Evolutionary conservation across 352 stramenopile species (phyloP), one percentile per base, ranked within the genome.

Genomic region (Globisporangium nunn): DNA sequence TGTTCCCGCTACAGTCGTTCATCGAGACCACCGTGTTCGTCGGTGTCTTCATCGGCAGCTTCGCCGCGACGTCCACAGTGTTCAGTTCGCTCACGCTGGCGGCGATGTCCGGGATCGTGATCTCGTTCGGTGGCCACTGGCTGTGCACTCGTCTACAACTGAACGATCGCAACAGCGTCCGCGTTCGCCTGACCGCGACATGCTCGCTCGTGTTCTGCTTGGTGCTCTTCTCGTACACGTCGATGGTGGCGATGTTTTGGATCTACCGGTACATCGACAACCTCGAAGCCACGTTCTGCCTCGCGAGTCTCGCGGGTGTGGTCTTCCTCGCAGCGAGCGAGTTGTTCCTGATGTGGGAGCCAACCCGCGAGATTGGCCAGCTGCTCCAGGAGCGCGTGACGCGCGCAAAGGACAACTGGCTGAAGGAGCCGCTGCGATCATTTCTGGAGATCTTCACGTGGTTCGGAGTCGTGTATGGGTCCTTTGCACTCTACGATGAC

Each of bases 251-350:
- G 8, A 58, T 94, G 14, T 67, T 87, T 23, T 87, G 71, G 51
- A 94, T 94, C 51, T 94, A 94, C 57, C 78, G 86, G 51, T 81
- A 91, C 68, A 90, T 91, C 39, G 78, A 90, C 52, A 91, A 75
- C 51, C 87, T 94, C 54, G 85, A 94, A 64, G 80, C 84, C 3
- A 84, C 85, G 4, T 94, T 94, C 58, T 90, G 78, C 45, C 55
- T 94, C 5, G 82, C 85, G 2, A 91, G 80, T 4, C 67, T 94
- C 4, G 75, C 85, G 15, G 85, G 85, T 0, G 75, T 94, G 33
- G 73, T 91, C 41, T 94, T 94, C 63, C 54, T 92, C 48, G 81
- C 82, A 3, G 81, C 81, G 17, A 92, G 80, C 47, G 81, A 94
- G 18, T 54, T 94, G 18, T 92, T 90, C 18, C 57, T 91, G n/a